Base-by-base conservation (phyloP, 2,329 filamentous ascomycete genomes). In the Lecanosticta acicola region DNA sequence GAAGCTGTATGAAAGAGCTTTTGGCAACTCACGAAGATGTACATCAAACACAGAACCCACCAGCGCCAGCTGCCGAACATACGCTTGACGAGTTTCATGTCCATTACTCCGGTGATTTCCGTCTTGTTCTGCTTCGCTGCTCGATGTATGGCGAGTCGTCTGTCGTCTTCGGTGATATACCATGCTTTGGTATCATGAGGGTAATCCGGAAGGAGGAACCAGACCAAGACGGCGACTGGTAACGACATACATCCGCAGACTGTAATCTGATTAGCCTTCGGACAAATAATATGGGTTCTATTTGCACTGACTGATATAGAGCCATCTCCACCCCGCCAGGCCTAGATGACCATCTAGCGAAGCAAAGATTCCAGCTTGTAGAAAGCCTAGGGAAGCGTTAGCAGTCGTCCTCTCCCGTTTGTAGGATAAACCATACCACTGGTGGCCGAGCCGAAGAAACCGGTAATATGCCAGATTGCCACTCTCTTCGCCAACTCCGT, bases 301-400 rank as follows among this genome's bases (percentile, higher is more conserved):
- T 3, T 16, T 24, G 10, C 13, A 17, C 45, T 29, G 13, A 48
- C 45, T 40, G 32, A 52, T 49, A 32, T 49, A 52, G 4, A 52
- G 38, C 49, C 46, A 49, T 16, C 43, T 33, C 49, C 49, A 52
- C 1, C 45, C 49, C 8, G 49, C 37, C 32, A 52, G 8, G 13
- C 39, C 49, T 4, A 36, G 34, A n/a, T 41, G 46, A 8, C 46
- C 46, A 20, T 49, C 21, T 20, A 52, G 20, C 4, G 38, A 40
- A 26, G 36, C 33, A 29, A 49, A 49, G 2, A 52, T 33, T n/a
- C 46, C 49, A 11, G 49, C 46, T 35, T 52, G 49, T 8, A 52
- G 32, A 13, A 42, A 46, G 0, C 49, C 46, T 29, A 18, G 8
- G 8, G n/a, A 32, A 17, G 17, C n/a, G n/a, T n/a, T n/a, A n/a